Base-by-base conservation (phyloP, 352 stramenopile genomes). In the Phytopythium helicoides region DNA sequence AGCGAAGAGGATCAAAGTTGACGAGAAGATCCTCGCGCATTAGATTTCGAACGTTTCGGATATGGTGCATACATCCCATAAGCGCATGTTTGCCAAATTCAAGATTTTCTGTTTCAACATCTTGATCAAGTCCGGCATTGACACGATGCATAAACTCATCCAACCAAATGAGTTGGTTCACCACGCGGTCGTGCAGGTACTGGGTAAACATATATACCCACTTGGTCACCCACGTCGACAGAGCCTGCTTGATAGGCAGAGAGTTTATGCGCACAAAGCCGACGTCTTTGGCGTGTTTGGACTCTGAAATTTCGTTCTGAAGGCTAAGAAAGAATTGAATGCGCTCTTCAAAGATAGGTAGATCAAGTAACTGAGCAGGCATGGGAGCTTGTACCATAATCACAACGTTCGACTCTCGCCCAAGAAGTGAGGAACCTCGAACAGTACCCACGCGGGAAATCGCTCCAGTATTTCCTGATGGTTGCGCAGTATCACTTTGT, bases 141-240 rank as follows among this genome's bases (percentile, higher is more conserved):
- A 96, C 84, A 6, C 71, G 62, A 3, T 68, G 52, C 66, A 97
- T 92, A 59, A 97, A 97, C 39, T 71, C 73, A 51, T 96, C 65
- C n/a, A 97, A 76, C 75, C 87, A 91, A 33, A 71, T 50, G 3
- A 98, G 71, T 22, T 92, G 76, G 40, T 79, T 84, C 22, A 92
- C 73, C 2, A 98, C 85, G 38, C 90, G 76, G 42, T 97, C 81
- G 48, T 98, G 89, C 0, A 98, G 65, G 57, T 94, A 97, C 54
- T 97, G 86, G 5, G 91, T 97, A 55, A 97, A 98, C 28, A 96
- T 72, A 53, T 97, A 97, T 31, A 97, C 92, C 93, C 93, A 98
- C 47, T 98, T 98, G 6, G 91, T 97, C 1, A 97, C 89, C 87
- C 91, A 98, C 12, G 92, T 97, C 2, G 79, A 88, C 25, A 98